Conservation (phyloP, 192 early-diverging fungal species). For the Backusella mclennaniae region DNA sequence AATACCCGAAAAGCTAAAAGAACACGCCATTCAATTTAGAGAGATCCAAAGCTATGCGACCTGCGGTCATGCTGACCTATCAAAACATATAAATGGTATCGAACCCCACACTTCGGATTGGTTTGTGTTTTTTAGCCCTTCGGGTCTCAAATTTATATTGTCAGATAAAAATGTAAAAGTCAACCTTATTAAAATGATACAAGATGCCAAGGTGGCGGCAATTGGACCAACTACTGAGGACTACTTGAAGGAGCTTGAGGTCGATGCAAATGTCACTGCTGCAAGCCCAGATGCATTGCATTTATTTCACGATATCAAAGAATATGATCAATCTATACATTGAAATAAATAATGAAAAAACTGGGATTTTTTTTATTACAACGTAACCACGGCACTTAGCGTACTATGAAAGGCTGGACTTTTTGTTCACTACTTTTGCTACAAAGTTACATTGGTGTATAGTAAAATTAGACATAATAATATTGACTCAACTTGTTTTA, state of each 20-base stretch:
- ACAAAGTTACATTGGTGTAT: too few relatives aligned
- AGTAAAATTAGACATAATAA: too few relatives aligned
- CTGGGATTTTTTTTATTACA: too few relatives aligned
- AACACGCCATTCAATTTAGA: slow-evolving; percentile 24
- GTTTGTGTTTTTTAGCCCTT: slow-evolving; percentile 62
- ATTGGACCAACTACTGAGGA: slow-evolving; percentile 52
- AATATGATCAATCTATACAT: slow-evolving; percentile 9
- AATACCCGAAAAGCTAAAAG: slow-evolving; percentile 30
- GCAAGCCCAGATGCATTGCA: slow-evolving; percentile 30
- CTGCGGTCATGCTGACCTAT: slow-evolving; percentile 12
- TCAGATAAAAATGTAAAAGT: background rate
- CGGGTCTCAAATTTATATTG: slow-evolving; percentile 44
- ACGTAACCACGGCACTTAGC: too few relatives aligned
- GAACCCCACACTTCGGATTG: slow-evolving; percentile 27
- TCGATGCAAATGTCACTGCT: slow-evolving; percentile 33
- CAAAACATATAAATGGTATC: background rate
- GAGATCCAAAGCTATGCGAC: slow-evolving; percentile 48
- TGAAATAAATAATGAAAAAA: background rate
- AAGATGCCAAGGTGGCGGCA: slow-evolving; percentile 28
- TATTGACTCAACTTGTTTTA: too few relatives aligned
- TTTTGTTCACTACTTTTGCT: too few relatives aligned
- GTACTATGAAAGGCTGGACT: too few relatives aligned
- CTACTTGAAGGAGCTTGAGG: slow-evolving; percentile 1
- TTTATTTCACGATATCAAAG: slow-evolving; percentile 16
- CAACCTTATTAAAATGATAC: slow-evolving; percentile 10